Base-by-base conservation (phyloP, 2,329 filamentous ascomycete genomes). In the Venturiaceae sp. region DNA sequence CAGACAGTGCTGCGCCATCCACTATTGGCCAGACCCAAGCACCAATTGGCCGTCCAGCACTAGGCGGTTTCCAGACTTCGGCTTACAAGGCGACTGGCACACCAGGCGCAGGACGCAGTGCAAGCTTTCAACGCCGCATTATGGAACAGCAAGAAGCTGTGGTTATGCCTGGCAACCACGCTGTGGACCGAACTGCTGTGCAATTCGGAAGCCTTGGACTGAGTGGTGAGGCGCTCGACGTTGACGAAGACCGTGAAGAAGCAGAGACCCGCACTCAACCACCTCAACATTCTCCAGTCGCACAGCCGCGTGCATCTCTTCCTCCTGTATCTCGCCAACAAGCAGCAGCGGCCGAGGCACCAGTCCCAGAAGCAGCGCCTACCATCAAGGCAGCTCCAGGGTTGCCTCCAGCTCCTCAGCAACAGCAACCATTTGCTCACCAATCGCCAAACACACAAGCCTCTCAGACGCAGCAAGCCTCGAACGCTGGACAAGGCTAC, bases 81-180 rank as follows among this genome's bases (percentile, higher is more conserved):
- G 90, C 90, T 28, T 79, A 88, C 66, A 96, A 95, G 76, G 88
- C 88, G 13, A 87, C 86, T 62, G 76, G 82, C n/a, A 36, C 53
- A 32, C 9, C 52, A 26, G 74, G 72, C 33, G 67, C 81, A 59
- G 77, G 79, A 61, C 88, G 92, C 61, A 85, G 84, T 58, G 83
- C 90, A 21, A 92, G 86, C 74, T 90, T 88, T 72, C 88, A 95
- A 71, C 85, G 92, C 64, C 88, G 90, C 67, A 82, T 96, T 57
- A 80, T 95, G 67, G 92, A 97, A 66, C 94, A 99, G 71, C 92
- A 96, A 73, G 94, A 99, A 76, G 90, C 94, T 60, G 94, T 99
- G 41, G 91, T 96, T 63, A 96, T 99, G 92, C 94, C 94, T 50
- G 91, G 90, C 61, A 96, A 96, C 77, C 91, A 94, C 65, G 92